Evolutionary conservation across 23 red algal genomes (phyloP), one percentile per base, ranked within the genome.

Genomic region (Gracilaria domingensis): DNA sequence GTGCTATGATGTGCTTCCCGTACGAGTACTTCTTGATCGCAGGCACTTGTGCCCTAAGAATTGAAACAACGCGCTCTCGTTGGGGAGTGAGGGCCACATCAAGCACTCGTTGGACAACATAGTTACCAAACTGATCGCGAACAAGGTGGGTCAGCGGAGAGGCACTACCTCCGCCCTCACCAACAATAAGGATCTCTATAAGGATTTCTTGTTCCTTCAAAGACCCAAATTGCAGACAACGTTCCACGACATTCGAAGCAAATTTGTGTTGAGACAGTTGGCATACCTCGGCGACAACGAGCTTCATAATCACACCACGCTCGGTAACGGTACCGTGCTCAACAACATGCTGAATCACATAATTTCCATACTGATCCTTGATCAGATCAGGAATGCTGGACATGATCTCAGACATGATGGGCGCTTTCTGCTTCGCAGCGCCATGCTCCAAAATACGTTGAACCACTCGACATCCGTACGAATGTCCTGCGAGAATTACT

Each of bases 381-480:
- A 99, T 91, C 44, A 99, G 80, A 11, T 91, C 86, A 17, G 91
- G 42, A 35, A 93, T 83, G 38, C 72, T 67, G 29, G 82, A 75
- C 97, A 99, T 99, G 44, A 99, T 94, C 57, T 99, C 91, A 42
- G 54, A 53, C 82, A 94, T 91, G 35, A 99, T 96, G 28, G 94
- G 94, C 54, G 80, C 90, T 39, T 99, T 99, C 55, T 99, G 97
- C 33, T 82, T 81, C 13, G 54, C 56, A 29, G 97, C 80, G 20
- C 93, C 90, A 33, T 95, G 91, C 50, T 99, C 97, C 36, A 99
- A 81, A 34, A 99, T 91, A 26, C 97, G 86, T 78, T 99, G 97
- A 30, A 99, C 89, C 13, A 99, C 97, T 23, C 97, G 94, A 81
- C 97, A 99, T 38, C 97, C 97, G 75, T 99, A 99, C 25, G 97